Base-by-base conservation (phyloP, 371 early-diverging fungal species). In the Saksenaea oblongispora region DNA sequence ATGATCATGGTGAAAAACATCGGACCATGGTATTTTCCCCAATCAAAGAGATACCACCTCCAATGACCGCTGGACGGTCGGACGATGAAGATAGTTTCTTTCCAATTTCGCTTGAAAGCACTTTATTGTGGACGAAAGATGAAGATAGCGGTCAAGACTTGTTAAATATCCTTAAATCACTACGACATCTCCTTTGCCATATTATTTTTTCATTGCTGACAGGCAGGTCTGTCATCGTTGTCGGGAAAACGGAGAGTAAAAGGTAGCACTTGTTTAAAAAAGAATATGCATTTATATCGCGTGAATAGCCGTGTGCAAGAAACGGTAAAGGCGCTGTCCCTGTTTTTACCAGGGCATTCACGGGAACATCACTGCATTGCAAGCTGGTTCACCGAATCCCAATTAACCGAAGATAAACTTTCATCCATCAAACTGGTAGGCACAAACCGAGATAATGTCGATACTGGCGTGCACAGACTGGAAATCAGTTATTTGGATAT, bases 151-250 rank as follows among this genome's bases (percentile, higher is more conserved):
- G 41, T n/a, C 34, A 24, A 54, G 17, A 36, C 35, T 28, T 15
- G 36, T 17, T 51, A 34, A 10, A 47, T 3, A 22, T 47, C 24
- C 15, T 71, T 3, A 27, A 67, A 11, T 37, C 54, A 27, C 47
- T 73, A 5, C 28, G 54, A 13, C 58, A 60, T 63, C 57, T 15
- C 62, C 67, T 58, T 51, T 74, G 26, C 17, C 78, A 81, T 68
- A 63, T 78, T 8, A 65, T 81, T 4, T 81, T 74, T 61, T 67
- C 82, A 3, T 34, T 81, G 9, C 27, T 81, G 61, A 81, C 73
- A 8, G 82, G 82, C 14, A 63, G 82, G 35, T 69, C 76, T 15
- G 75, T 76, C 1, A 35, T 81, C 1, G 67, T 81, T 7, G 65
- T 76, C 28, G 78, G 80, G 2, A 64, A 67, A 8, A 22, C 31